These are phyloP conservation scores for Sergeia podlipaevii DNA, from an alignment of 208 protist genomes.

Conservation along the genomic window DNA sequence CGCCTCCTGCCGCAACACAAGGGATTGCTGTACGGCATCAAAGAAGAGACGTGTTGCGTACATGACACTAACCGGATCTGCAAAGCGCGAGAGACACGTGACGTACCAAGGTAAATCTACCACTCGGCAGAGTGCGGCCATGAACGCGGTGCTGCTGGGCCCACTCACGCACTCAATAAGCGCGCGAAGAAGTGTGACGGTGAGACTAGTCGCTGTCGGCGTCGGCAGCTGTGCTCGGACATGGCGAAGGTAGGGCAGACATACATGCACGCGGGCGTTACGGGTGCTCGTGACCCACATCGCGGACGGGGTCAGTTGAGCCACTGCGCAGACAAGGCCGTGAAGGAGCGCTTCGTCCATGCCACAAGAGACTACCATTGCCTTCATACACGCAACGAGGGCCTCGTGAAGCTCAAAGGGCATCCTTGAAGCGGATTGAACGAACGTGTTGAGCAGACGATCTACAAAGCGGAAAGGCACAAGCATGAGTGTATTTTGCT, in stretches of 20 bases:
- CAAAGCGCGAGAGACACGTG: constrained; percentile 56
- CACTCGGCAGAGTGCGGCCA: constrained; percentile 36
- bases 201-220: constrained; percentile 39
- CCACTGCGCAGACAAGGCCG: constrained; percentile 43
- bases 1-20: constrained; percentile 42
- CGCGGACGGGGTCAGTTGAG: constrained; percentile 54
- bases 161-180: constrained; percentile 51
- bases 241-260: constrained; percentile 31
- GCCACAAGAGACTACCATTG: constrained; percentile 65
- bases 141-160: constrained; percentile 25
- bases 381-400: constrained; percentile 54
- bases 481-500: constrained; percentile 59
- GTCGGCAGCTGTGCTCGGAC: constrained; percentile 26
- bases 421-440: constrained; percentile 21
- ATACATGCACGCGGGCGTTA: constrained; percentile 22
- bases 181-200: constrained; percentile 41
- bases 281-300: constrained; percentile 12
- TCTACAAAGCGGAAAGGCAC: constrained; percentile 62
- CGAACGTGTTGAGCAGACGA: constrained; percentile 61
- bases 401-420: constrained; percentile 31
- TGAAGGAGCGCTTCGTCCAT: constrained; percentile 61
- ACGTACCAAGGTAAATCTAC: constrained; percentile 71
- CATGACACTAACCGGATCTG: constrained; percentile 58
- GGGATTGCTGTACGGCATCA: constrained; percentile 47
- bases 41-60: constrained; percentile 75